Base-by-base conservation (phyloP, 306 rosid genomes). In the Gynostemma pentaphyllum region DNA sequence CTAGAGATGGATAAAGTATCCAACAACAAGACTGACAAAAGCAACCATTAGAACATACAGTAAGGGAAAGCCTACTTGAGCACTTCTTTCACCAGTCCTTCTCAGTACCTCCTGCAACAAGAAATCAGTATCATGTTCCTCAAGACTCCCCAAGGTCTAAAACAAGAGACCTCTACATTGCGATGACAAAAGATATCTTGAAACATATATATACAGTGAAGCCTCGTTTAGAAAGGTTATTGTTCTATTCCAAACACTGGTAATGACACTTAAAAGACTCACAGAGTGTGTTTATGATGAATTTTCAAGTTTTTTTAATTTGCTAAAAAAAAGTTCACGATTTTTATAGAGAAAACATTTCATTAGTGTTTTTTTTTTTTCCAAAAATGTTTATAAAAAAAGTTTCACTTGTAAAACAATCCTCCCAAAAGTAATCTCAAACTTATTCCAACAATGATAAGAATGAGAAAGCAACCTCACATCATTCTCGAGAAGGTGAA, bases 41-140 rank as follows among this genome's bases (percentile, higher is more conserved):
- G 87, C 94, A 70, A 88, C 82, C 88, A 78, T 72, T 68, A 82
- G 76, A 70, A 86, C 90, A 84, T 77, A 81, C 67, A 86, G 68
- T 29, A 84, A 63, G 5, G 99, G 95, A 79, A 92, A 88, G 30
- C 99, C 96, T 51, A 53, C 75, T 69, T 72, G 84, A 69, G 64
- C 74, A 23, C 37, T 70, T 74, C 56, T 79, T n/a, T 44, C 65
- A 40, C 59, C 42, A 69, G 56, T 71, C 66, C 76, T 87, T 76
- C 74, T 87, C 80, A 84, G 36, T 45, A 62, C 48, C 75, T 79
- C 96, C 98, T 88, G 78, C 47, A 74, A 63, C 68, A 73, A 72
- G 29, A 68, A 68, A 63, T 26, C 56, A 4, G 42, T 14, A 47
- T 27, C 23, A 56, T 14, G 49, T 68, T 40, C 9, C 67, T 68